Evolutionary conservation across 495 filamentous ascomycete genomes (phyloP), one percentile per base, ranked within the genome.

Genomic region (Aspergillus mulundensis): DNA sequence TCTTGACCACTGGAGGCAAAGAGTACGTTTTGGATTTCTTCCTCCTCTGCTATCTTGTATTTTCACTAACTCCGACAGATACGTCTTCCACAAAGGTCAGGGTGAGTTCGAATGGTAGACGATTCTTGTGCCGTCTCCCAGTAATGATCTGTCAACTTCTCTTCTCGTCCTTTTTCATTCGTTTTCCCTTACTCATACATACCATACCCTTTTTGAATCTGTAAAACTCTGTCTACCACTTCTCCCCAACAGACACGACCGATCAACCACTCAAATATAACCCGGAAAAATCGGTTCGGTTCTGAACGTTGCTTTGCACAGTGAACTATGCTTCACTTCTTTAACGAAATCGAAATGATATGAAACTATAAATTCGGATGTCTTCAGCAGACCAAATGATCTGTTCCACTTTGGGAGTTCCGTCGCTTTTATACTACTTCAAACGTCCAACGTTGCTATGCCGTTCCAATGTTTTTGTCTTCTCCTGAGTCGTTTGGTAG

Each of bases 81-180:
- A 95, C 59, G 89, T 97, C 63, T 99, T 97, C 77, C 90, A 96
- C 75, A 97, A 97, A 74, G 94, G 91, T 16, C 88, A 85, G 25
- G 94, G 94, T 53, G 95, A 97, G 71, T 97, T 96, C 59, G 94
- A 97, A 70, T 99, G 94, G 94, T 99, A 85, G 64, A 63, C 36
- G 18, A 36, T 46, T 36, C 18, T 32, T 15, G 19, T 32, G 14
- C 38, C 39, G 14, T n/a, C 32, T 40, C 16, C 48, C 24, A 40
- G 14, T 15, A 3, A 40, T n/a, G n/a, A n/a, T n/a, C n/a, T n/a
- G n/a, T n/a, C 38, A 0, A 12, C 25, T 19, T 47, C 19, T 44
- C 19, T 42, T 18, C 1, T 30, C 15, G 18, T 16, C 24, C 54
- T 23, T 40, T 24, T 16, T 45, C 30, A 25, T 15, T 21, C 50